These are phyloP conservation scores for Peniophora sp. DNA, from an alignment of 1,284 basidiomycete species.

Conservation along the genomic window DNA sequence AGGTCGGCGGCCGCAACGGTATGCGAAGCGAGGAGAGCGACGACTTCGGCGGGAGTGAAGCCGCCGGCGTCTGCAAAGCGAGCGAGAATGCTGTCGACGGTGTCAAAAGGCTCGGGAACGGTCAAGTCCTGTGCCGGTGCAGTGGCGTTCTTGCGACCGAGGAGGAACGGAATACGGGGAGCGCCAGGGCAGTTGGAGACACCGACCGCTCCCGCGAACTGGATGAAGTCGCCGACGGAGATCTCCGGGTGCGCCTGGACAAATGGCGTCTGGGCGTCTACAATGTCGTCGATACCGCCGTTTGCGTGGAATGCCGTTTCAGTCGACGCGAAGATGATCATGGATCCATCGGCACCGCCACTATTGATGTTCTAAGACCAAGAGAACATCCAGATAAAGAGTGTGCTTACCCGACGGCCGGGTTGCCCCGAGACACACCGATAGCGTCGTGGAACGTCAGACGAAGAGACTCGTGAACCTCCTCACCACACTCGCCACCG, in stretches of 20 bases:
- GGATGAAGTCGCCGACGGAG: slow-evolving; percentile 18
- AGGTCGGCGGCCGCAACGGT: slow-evolving; percentile 17
- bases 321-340: neutral
- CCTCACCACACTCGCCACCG: neutral
- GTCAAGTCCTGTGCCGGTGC: slow-evolving; percentile 11
- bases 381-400: neutral
- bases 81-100: slow-evolving; percentile 15
- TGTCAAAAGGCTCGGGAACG: slow-evolving; percentile 16
- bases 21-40: slow-evolving; percentile 18
- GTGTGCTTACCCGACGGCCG: neutral
- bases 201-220: slow-evolving; percentile 19
- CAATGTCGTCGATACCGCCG: slow-evolving; percentile 20
- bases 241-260: slow-evolving; percentile 5
- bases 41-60: slow-evolving; percentile 16
- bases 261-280: slow-evolving; percentile 16
- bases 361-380: neutral
- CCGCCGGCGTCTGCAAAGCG: slow-evolving; percentile 17
- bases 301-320: slow-evolving; percentile 10
- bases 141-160: slow-evolving; percentile 16
- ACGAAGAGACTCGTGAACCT: neutral
- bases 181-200: slow-evolving; percentile 18
- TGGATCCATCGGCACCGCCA: slow-evolving; percentile 8
- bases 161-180: slow-evolving; percentile 18
- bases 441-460: slow-evolving; percentile 1
- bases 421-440: neutral